phyloP scores from a whole-genome alignment of 2,329 filamentous ascomycete genomes.

The Paecilomyces sp. region DNA sequence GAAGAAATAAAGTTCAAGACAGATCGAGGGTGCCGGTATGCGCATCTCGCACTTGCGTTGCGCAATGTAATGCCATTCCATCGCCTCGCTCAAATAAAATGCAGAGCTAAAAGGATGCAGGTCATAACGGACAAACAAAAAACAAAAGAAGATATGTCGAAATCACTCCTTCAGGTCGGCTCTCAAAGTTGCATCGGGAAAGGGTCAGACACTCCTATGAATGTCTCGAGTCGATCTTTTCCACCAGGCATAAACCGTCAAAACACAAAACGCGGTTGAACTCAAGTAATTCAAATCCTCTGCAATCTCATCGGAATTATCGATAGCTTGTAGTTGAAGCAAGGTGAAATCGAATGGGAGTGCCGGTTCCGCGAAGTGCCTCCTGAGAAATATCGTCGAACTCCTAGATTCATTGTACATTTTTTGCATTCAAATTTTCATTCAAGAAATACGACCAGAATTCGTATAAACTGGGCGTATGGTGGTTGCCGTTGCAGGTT shows the following conservation, averaged over 20 bases:
- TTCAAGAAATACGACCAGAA: constrained; percentile 70
- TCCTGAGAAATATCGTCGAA: constrained; percentile 53
- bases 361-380: constrained; percentile 51
- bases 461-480: constrained; percentile 61
- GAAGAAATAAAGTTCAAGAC: constrained; percentile 3
- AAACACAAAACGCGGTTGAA: constrained; percentile 30
- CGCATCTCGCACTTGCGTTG: constrained; percentile 13
- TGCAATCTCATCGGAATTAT: constrained; percentile 48
- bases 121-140: constrained; percentile 10
- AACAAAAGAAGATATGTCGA: constrained; percentile 11
- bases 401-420: constrained; percentile 71
- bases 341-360: constrained; percentile 60
- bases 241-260: constrained; percentile 49
- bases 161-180: constrained; percentile 43
- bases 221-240: constrained; percentile 47
- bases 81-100: constrained; percentile 13
- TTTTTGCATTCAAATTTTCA: constrained; percentile 61
- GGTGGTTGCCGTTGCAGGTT: constrained; percentile 23
- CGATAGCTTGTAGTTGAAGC: constrained; percentile 46
- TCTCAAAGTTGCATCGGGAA: constrained; percentile 46
- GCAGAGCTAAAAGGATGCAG: constrained; percentile 16
- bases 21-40: constrained; percentile 17
- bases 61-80: constrained; percentile 16
- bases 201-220: constrained; percentile 48
- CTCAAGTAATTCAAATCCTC: constrained; percentile 51